These are phyloP conservation scores for Naganishia cerealis DNA, from an alignment of 1,284 basidiomycete genomes.

Conservation along the genomic window DNA sequence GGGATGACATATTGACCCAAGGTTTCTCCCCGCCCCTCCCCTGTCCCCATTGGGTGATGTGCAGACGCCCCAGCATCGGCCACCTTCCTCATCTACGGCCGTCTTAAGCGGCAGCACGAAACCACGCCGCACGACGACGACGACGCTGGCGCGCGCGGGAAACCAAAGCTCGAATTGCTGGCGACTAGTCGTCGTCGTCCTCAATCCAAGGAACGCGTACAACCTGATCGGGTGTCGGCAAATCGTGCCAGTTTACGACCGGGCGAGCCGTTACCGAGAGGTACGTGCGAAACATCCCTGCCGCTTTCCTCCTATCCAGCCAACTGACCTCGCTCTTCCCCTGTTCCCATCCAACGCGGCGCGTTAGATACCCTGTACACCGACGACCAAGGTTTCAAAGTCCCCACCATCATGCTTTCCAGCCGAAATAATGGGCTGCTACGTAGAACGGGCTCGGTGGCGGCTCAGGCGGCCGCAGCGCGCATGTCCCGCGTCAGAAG, in stretches of 20 bases:
- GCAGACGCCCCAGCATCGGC: conserved; percentile 34
- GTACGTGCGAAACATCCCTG: conserved; percentile 36
- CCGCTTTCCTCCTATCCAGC: not conserved
- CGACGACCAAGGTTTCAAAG: conserved; percentile 38
- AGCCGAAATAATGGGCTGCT: conserved; percentile 8
- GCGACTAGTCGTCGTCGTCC: conserved; percentile 24
- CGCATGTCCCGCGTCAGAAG: conserved; percentile 40
- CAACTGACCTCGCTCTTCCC: not conserved
- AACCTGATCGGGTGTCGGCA: not conserved
- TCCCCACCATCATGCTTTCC: conserved; percentile 42
- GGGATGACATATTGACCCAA: not conserved
- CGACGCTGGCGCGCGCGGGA: not conserved
- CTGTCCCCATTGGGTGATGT: too few relatives aligned
- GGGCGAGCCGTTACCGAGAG: conserved; percentile 53
- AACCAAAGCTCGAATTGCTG: conserved; percentile 27
- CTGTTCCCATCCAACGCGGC: not conserved
- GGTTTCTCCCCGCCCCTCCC: not conserved
- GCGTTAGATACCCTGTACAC: conserved; percentile 42
- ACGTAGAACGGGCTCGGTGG: conserved; percentile 30
- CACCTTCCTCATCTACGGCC: conserved; percentile 46
- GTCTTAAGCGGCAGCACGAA: conserved; percentile 33
- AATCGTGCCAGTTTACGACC: conserved; percentile 42
- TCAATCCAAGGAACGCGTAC: not conserved
- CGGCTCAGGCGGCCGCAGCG: conserved; percentile 33
- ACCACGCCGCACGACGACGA: not conserved